Evolutionary conservation across 2,329 filamentous ascomycete genomes (phyloP).

Genomic region (Trichoderma sp.): DNA sequence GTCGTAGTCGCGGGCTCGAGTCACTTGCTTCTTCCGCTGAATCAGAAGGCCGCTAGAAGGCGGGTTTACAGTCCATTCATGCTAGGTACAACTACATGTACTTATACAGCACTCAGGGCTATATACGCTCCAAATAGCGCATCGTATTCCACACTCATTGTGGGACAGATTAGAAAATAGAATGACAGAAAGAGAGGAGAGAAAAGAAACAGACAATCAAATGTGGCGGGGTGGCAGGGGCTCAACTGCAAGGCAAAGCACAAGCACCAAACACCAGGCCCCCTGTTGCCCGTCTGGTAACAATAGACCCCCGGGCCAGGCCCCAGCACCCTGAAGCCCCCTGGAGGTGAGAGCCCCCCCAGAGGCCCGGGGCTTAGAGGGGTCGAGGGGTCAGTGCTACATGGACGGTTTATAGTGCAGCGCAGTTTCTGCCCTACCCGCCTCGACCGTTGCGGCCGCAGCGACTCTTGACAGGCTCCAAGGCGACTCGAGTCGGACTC

Average conservation of each 20-base stretch:
- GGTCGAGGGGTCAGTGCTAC: background rate
- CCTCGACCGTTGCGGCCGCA: background rate
- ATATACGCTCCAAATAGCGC: background rate
- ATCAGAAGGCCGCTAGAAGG: background rate
- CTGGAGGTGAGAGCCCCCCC: slow-evolving; percentile 5
- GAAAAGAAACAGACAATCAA: background rate
- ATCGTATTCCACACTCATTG: background rate
- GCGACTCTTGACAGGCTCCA: background rate
- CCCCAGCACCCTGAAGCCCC: slow-evolving; percentile 3
- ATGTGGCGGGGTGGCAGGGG: slow-evolving; percentile 9
- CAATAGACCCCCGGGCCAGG: slow-evolving; percentile 11
- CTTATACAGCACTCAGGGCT: background rate
- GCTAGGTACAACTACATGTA: background rate
- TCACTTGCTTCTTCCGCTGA: background rate
- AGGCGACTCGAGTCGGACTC: background rate
- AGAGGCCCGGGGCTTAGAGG: background rate
- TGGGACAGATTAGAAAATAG: background rate
- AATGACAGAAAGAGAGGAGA: background rate
- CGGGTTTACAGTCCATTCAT: background rate
- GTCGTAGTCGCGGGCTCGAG: background rate
- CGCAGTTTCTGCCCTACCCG: slow-evolving; percentile 15
- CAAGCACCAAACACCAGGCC: background rate
- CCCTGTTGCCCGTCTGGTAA: slow-evolving; percentile 7
- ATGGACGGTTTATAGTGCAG: slow-evolving; percentile 8
- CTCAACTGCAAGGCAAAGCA: slow-evolving; percentile 4